Percentiles rank a stretch among this genome's conserved stretches.
These are phyloP conservation scores for Volvox carteri DNA, from an alignment of 163 green algal genomes.

Conservation along the genomic window DNA sequence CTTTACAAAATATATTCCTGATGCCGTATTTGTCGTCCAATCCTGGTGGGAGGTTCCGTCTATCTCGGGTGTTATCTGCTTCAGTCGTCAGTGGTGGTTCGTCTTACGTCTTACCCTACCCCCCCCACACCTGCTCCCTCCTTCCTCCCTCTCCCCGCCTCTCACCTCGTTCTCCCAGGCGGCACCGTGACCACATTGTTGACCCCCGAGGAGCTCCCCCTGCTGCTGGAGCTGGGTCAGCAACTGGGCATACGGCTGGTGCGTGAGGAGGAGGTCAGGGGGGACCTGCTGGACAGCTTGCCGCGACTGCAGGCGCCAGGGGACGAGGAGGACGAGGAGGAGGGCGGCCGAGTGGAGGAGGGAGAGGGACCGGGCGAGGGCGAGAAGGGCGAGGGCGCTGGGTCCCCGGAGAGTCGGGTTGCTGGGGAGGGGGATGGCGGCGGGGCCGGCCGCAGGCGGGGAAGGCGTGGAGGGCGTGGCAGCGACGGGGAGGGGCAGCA, in stretches of 20 bases:
- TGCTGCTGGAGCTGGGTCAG: constrained; percentile 66
- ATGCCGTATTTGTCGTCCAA: no score
- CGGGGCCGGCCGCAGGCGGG: not conserved
- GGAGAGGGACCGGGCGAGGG: not conserved
- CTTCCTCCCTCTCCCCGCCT: no score
- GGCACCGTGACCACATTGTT: constrained; percentile 81
- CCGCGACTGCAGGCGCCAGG: not conserved
- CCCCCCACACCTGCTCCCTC: no score
- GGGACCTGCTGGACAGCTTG: constrained; percentile 16
- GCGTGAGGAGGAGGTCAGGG: constrained; percentile 20
- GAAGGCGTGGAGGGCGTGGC: not conserved
- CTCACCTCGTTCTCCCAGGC: no score
- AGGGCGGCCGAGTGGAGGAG: no score
- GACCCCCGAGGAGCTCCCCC: constrained; percentile 65
- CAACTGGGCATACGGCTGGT: constrained; percentile 72
- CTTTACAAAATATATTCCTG: no score
- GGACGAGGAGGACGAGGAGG: not conserved
- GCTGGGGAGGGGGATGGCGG: not conserved
- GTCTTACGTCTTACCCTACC: no score
- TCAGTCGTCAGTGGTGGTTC: no score
- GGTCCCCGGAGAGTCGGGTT: not conserved
- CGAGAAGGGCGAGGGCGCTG: not conserved
- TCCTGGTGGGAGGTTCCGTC: no score
- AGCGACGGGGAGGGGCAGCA: not conserved
- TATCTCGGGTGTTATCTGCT: no score